Conservation (phyloP, 2,329 filamentous ascomycete species). For the Colletotrichum melonis region DNA sequence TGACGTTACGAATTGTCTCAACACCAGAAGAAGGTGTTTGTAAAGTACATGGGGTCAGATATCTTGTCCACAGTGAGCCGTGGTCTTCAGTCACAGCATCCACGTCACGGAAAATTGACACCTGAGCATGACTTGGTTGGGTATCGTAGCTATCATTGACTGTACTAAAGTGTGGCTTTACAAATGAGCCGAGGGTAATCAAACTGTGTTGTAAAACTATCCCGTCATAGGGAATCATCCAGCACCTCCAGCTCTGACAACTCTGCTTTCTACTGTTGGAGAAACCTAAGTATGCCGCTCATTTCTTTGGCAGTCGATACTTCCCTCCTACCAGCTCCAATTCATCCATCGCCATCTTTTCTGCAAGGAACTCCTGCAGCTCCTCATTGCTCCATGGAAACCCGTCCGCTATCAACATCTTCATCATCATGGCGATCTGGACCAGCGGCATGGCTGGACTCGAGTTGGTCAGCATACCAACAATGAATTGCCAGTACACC, state of each 20-base stretch:
- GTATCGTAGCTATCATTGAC: background rate
- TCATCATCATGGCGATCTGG: conserved; percentile 94
- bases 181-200: background rate
- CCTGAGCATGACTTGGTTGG: background rate
- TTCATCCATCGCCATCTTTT: conserved; percentile 79
- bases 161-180: background rate
- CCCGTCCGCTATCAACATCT: conserved; percentile 87
- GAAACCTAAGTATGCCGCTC: conserved; percentile 37
- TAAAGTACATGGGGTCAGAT: background rate
- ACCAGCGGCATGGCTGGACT: conserved; percentile 81
- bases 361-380: conserved; percentile 80
- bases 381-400: conserved; percentile 94
- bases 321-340: conserved; percentile 78
- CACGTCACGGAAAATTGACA: background rate
- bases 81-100: background rate
- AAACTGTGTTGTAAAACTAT: background rate
- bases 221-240: background rate
- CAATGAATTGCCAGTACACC: conserved; percentile 91
- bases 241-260: background rate
- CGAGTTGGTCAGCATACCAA: conserved; percentile 95
- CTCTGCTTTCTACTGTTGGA: background rate
- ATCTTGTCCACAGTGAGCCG: background rate
- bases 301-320: conserved; percentile 75
- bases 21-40: background rate
- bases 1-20: background rate